Percentiles rank a stretch among this genome's conserved stretches.
Evolutionary conservation across 352 stramenopile genomes (phyloP).

Genomic region (Phytopythium cucurbitacearum): DNA sequence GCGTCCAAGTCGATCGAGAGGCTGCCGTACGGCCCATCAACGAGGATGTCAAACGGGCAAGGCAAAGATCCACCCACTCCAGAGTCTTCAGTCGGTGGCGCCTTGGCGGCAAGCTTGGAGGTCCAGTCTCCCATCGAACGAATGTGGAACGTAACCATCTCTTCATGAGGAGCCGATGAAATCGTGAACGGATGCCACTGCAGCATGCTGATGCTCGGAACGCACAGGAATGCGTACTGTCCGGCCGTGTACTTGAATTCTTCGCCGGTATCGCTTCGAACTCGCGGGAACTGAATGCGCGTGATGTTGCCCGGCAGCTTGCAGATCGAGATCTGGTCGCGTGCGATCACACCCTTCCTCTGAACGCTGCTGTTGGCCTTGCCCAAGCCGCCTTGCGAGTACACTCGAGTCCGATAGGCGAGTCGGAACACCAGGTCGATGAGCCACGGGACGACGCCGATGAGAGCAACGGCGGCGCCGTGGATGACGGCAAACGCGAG

Average conservation of each 20-base stretch:
- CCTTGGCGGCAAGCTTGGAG: slow-evolving; percentile 35
- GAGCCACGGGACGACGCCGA: slow-evolving; percentile 28
- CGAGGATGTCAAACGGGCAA: slow-evolving; percentile 22
- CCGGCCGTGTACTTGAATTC: slow-evolving; percentile 38
- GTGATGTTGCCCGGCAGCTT: slow-evolving; percentile 32
- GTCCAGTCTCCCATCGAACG: slow-evolving; percentile 64
- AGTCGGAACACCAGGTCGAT: slow-evolving; percentile 41
- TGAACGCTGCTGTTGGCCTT: slow-evolving; percentile 1
- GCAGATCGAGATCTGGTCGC: slow-evolving; percentile 21
- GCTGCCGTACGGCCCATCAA: slow-evolving; percentile 51
- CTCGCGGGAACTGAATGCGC: slow-evolving; percentile 39
- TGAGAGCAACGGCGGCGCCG: slow-evolving; percentile 21
- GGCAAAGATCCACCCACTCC: neutral
- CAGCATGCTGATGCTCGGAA: slow-evolving; percentile 55
- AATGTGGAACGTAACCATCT: slow-evolving; percentile 68
- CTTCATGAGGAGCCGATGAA: slow-evolving; percentile 64
- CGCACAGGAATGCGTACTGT: slow-evolving; percentile 80
- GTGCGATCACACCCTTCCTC: slow-evolving; percentile 21
- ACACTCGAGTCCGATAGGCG: slow-evolving; percentile 17
- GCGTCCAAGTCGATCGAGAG: slow-evolving; percentile 36
- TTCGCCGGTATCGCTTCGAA: slow-evolving; percentile 29
- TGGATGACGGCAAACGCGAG: slow-evolving; percentile 37
- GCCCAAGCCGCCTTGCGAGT: slow-evolving; percentile 14
- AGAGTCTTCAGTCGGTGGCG: slow-evolving; percentile 12
- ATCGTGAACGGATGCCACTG: slow-evolving; percentile 91